phyloP scores from a whole-genome alignment of 352 stramenopile genomes.

The Phytophthora europaea region DNA sequence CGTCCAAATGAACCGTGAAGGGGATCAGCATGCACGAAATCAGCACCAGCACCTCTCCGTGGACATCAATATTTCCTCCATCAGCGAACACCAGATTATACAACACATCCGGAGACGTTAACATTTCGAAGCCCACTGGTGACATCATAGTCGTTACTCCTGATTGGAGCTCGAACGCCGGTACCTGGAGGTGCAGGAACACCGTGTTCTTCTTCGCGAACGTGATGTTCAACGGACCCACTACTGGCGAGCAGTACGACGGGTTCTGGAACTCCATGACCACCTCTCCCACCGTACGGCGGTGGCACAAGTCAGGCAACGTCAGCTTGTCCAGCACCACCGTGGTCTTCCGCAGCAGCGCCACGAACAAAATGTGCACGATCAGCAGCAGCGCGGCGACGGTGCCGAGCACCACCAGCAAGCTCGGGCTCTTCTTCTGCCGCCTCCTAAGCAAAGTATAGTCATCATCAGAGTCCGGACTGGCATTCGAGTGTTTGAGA shows the following conservation, averaged over 20 bases:
- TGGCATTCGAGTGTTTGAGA: constrained; percentile 11
- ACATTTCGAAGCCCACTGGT: constrained; percentile 54
- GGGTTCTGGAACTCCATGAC: constrained; percentile 78
- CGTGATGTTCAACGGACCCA: constrained; percentile 65
- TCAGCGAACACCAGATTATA: constrained; percentile 66
- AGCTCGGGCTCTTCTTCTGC: constrained; percentile 22
- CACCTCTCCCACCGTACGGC: constrained; percentile 53
- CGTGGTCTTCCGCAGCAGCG: constrained; percentile 69
- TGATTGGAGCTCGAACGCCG: constrained; percentile 63
- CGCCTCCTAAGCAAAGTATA: neutral
- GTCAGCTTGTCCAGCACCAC: constrained; percentile 66
- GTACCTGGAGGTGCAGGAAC: constrained; percentile 60
- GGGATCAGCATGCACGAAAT: constrained; percentile 80
- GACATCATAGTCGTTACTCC: constrained; percentile 63
- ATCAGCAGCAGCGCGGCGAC: constrained; percentile 48
- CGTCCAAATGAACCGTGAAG: constrained; percentile 74
- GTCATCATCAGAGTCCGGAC: neutral
- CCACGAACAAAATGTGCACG: constrained; percentile 73
- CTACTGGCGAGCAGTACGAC: constrained; percentile 75
- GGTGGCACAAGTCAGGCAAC: constrained; percentile 79
- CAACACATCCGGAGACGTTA: constrained; percentile 54
- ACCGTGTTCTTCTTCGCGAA: constrained; percentile 64
- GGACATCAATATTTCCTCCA: constrained; percentile 50
- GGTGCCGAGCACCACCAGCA: constrained; percentile 39
- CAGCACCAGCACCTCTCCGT: constrained; percentile 57